Base-by-base conservation (phyloP, 2,329 filamentous ascomycete species). In the Endoconidiophora polonica region DNA sequence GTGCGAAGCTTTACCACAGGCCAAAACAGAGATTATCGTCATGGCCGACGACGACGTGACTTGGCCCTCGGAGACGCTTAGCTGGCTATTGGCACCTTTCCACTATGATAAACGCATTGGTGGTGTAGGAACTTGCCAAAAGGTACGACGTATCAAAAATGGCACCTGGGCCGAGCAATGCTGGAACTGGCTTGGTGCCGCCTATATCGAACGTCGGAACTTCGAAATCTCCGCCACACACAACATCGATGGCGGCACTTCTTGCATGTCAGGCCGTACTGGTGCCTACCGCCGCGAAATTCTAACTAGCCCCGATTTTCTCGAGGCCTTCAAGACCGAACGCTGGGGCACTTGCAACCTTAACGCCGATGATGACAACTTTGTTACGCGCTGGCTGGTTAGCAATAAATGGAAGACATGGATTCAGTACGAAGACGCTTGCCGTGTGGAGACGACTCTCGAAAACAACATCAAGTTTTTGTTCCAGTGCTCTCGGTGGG, bases 301-400 rank as follows among this genome's bases (percentile, higher is more conserved):
- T 55, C 71, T 96, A 23, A 80, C 86, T 58, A 86, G 88, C 62
- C 78, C 83, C 53, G 79, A 83, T 48, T 96, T 96, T 65, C 79
- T 87, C 40, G 76, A 88, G 56, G 85, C 81, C 43, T 95, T 96
- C 69, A 88, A 85, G 57, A 86, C 88, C 50, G 90, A 96, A 67
- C 83, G 82, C 58, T 94, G 86, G 86, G 76, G 82, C 45, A 79
- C 82, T 59, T 94, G 83, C 66, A 88, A 88, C 60, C 74, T 96
- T 54, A 95, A 95, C 61, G 87, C 90, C 23, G 90, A 96, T 65
- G 90, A 96, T 64, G 90, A 96, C 71, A 96, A 96, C 67, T 96
- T 95, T 67, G 86, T 96, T 58, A 95, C 90, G 5, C 81, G 90
- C 52, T 96, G 90, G 90, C 75, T 96, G 60, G 88, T 95, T 57